Evolutionary conservation across 2,329 filamentous ascomycete genomes (phyloP), one percentile per base, ranked within the genome.

Genomic region (Botrytis cinerea): DNA sequence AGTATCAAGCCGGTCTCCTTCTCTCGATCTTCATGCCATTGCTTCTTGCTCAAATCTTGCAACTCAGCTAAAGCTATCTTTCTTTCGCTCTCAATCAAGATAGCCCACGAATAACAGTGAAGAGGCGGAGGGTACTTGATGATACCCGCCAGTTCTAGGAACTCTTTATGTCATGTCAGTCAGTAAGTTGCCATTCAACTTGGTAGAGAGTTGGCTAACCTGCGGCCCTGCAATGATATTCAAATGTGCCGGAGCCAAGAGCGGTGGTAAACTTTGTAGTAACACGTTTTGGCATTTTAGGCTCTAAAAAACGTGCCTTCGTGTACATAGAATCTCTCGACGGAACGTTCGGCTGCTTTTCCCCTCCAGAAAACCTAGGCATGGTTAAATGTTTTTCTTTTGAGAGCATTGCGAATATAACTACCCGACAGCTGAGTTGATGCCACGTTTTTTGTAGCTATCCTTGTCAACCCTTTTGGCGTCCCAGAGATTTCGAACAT

Each of bases 371-470:
- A 43, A 43, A 43, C 40, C 40, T 43, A 43, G 40, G 7, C 7
- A 38, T 7, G 35, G 35, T 38, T 38, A 38, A 38, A 4, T 38
- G 7, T 38, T 38, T 43, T 43, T 43, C 10, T 43, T 43, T 40
- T 40, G 38, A 40, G 38, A 40, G 38, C 38, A 40, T 40, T 12
- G 2, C 25, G 18, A 48, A 67, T 51, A 16, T 51, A 71, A 48
- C 32, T 60, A 74, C 70, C 63, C 63, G 46, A 62, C 48, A n/a
- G 73, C 57, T 4, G 45, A 70, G 6, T 54, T 69, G 38, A 76
- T 72, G 4, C 73, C 73, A 40, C 62, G 71, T 51, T 74, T 72
- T 28, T 73, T 72, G 25, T 51, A 74, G 48, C 48, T 75, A 32
- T 73, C 67, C 14, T 45, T 25, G 57, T 74, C 73, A 8, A 75